These are phyloP conservation scores for Grammothele lineata DNA, from an alignment of 768 basidiomycete genomes.

Conservation along the genomic window DNA sequence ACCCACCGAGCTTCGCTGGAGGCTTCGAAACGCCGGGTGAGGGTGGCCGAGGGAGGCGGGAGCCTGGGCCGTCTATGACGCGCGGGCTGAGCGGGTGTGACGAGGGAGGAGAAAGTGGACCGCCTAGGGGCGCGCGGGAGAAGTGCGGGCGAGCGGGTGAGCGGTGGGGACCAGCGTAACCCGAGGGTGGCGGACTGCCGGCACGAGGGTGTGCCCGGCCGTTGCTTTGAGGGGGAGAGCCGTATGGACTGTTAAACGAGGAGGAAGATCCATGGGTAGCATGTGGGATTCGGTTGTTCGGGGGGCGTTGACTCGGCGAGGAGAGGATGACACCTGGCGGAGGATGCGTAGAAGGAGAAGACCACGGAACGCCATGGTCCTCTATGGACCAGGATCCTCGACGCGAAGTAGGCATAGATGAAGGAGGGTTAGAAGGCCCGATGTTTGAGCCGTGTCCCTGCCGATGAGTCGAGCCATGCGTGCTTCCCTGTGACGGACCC, in stretches of 20 bases:
- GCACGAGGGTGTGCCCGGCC: conserved; percentile 1
- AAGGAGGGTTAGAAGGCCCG: conserved; percentile 15
- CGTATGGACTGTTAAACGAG: conserved; percentile 8
- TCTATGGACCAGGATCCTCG: conserved; percentile 22
- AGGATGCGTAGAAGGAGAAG: conserved; percentile 16
- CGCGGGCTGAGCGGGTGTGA: conserved; percentile 9
- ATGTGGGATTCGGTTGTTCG: conserved; percentile 3
- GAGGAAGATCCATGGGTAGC: conserved; percentile 3
- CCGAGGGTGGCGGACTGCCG: conserved; percentile 1
- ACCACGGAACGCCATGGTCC: conserved; percentile 13
- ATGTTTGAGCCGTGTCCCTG: neutral
- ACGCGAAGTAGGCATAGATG: conserved; percentile 18
- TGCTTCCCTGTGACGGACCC: conserved; percentile 20
- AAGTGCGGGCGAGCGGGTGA: conserved; percentile 6
- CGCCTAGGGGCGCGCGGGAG: neutral
- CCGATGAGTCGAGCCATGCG: conserved; percentile 16
- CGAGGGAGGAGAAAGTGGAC: conserved; percentile 13
- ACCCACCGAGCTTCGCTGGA: conserved; percentile 5
- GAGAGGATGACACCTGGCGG: conserved; percentile 2
- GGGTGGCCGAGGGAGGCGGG: conserved; percentile 11
- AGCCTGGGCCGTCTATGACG: conserved; percentile 13
- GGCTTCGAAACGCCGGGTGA: conserved; percentile 12
- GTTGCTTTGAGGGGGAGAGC: conserved; percentile 12
- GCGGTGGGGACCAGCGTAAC: conserved; percentile 7
- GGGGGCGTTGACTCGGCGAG: conserved; percentile 10